A percentile compares a stretch with the other conserved stretches of the same genome.
Conservation (phyloP, 768 basidiomycete species). For the Leccinum subtestaceum region DNA sequence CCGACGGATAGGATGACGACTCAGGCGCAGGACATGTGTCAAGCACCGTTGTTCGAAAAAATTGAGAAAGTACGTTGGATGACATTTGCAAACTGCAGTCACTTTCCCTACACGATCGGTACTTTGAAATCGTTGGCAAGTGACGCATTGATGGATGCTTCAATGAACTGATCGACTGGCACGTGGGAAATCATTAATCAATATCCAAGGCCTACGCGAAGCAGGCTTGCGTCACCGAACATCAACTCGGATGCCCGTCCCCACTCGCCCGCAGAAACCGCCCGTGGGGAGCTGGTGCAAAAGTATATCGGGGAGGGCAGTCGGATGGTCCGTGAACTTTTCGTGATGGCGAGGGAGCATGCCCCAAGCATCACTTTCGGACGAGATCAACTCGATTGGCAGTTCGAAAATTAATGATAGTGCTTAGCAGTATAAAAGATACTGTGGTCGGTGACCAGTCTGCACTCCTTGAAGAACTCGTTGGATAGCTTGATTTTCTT, state of each 20-base stretch:
- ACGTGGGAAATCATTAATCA: too few relatives aligned
- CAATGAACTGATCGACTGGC: too few relatives aligned
- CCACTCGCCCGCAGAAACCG: conserved; percentile 34
- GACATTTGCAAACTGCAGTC: conserved; percentile 25
- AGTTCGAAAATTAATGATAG: conserved; percentile 46
- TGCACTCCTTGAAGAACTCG: too few relatives aligned
- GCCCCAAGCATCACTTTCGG: conserved; percentile 99
- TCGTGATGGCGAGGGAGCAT: conserved; percentile 97
- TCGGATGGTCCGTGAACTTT: conserved; percentile 94
- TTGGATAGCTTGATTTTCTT: too few relatives aligned
- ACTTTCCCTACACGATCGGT: conserved; percentile 16
- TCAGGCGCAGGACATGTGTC: too few relatives aligned
- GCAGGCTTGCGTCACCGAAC: background rate
- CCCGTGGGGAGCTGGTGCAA: conserved; percentile 44
- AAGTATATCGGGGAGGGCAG: conserved; percentile 31
- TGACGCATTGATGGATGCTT: background rate
- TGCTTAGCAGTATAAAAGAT: too few relatives aligned
- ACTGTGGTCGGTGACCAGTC: too few relatives aligned
- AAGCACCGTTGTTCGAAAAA: conserved; percentile 16
- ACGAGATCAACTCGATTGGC: conserved; percentile 98
- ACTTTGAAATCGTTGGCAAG: conserved; percentile 17
- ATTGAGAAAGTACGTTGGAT: conserved; percentile 42
- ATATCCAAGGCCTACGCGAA: background rate
- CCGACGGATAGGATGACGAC: too few relatives aligned
- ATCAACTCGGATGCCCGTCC: conserved; percentile 35